Conservation (phyloP, 163 green algal species). For the Chlorella variabilis region DNA sequence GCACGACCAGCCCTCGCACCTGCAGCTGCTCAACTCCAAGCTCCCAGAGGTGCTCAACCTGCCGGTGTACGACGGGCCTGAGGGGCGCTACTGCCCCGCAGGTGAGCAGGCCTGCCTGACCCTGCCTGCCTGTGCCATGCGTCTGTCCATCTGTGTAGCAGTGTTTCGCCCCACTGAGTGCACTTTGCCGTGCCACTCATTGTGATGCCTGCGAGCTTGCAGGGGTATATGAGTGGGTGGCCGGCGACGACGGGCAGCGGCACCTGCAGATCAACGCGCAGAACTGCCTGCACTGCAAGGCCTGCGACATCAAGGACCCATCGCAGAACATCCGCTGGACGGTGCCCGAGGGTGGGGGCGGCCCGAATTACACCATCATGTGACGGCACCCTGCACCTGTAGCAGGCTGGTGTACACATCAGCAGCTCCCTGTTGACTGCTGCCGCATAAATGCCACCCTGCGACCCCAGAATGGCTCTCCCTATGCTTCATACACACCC, state of each 20-base stretch:
- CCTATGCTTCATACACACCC: too few species aligned
- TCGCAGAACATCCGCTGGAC: constrained; percentile 94
- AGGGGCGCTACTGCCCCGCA: constrained; percentile 82
- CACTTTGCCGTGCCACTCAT: neutral
- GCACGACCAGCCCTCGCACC: constrained; percentile 92
- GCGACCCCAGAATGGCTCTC: too few species aligned
- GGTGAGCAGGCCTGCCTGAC: constrained; percentile 25
- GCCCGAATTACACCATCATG: constrained; percentile 74
- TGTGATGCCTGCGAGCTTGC: constrained; percentile 17
- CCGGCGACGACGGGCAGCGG: constrained; percentile 44
- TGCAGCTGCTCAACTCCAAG: constrained; percentile 77
- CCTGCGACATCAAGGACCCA: constrained; percentile 96
- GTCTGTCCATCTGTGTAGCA: too few species aligned
- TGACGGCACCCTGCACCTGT: constrained; percentile 33
- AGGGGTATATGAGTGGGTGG: constrained; percentile 91
- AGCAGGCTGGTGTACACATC: neutral
- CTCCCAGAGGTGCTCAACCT: constrained; percentile 79
- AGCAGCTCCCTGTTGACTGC: neutral
- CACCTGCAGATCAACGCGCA: constrained; percentile 92
- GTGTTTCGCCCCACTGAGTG: neutral
- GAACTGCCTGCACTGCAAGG: constrained; percentile 96
- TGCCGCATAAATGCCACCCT: too few species aligned
- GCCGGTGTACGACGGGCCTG: constrained; percentile 80
- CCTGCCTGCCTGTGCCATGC: neutral
- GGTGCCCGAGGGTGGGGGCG: constrained; percentile 84